Evolutionary conservation across 768 basidiomycete species (phyloP), one percentile per base, ranked within the genome.

Genomic region (Suillus bovinus): DNA sequence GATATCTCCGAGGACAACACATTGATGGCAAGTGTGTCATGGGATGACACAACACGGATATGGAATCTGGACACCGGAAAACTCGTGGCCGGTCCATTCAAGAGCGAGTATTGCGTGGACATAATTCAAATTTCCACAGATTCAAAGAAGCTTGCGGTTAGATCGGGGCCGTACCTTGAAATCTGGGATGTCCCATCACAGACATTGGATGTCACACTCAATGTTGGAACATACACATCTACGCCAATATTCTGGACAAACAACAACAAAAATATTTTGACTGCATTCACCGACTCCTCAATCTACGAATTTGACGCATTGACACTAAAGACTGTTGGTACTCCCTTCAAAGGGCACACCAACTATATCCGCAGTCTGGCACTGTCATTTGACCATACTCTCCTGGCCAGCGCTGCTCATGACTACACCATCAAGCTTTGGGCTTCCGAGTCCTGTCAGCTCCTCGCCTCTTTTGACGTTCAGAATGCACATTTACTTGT

Each of bases 1-100:
- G 33, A 33, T 33, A 33, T 9, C 33, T 33, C 44, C 0, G 6
- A 0, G 3, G 44, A 24, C 22, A 46, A 1, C 22, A 24, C 1
- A 13, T 1, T 6, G 6, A 13, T 46, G 2, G 44, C 22, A 6
- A 24, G 46, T 2, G 46, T 13, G n/a, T 24, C 46, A 8, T 0
- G 0, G 0, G 46, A 24, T 46, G 0, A 0, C 0, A 46, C 22
- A 8, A 3, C 22, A 13, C 46, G 22, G 13, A 14, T 46, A 27
- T 47, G 46, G 46, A 16, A 27, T 8, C 4, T 47, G 8, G 24
- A 27, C 0, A 16, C 46, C 4, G 24, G 24, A 0, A 16, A 47
- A 47, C 14, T 27, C 6, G 24, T 47, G 14, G 46, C 24, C 9
- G 24, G 24, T 47, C 46, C 46, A 27, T 27, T 47, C n/a, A n/a